phyloP scores from a whole-genome alignment of 2,329 filamentous ascomycete genomes.

The Colletotrichum paranaense region DNA sequence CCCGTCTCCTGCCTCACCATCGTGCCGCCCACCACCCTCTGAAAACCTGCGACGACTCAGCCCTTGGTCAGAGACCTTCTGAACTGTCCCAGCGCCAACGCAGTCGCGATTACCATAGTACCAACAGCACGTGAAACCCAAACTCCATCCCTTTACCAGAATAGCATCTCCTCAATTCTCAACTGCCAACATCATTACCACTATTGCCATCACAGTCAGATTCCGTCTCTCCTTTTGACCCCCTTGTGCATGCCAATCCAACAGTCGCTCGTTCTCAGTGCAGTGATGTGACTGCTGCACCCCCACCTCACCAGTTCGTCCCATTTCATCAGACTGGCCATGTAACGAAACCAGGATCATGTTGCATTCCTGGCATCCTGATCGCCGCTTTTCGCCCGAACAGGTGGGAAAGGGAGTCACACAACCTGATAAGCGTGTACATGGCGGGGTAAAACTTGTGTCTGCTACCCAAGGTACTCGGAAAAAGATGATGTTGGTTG shows the following conservation, averaged over 20 bases:
- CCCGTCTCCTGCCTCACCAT: not conserved
- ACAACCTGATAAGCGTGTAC: not conserved
- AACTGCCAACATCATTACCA: not conserved
- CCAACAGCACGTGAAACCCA: no score
- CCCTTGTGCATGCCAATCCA: not conserved
- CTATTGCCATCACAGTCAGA: no score
- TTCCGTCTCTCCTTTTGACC: not conserved
- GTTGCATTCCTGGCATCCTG: not conserved
- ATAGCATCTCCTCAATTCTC: not conserved
- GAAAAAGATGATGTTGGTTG: no score
- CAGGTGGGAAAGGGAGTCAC: not conserved
- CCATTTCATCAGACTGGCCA: slow-evolving; percentile 6
- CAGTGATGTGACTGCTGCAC: not conserved
- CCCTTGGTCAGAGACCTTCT: not conserved
- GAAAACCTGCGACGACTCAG: not conserved
- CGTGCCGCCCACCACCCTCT: no score
- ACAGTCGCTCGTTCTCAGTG: not conserved
- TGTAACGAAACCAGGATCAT: not conserved
- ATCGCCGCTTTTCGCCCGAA: not conserved
- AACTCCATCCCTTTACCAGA: no score
- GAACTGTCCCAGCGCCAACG: not conserved
- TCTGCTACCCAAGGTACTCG: no score
- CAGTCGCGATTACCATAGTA: no score
- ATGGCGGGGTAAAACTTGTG: not conserved
- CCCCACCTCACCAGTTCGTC: not conserved